A percentile compares a stretch with the other conserved stretches of the same genome.
phyloP scores from a whole-genome alignment of 2,329 filamentous ascomycete genomes.

The Cylindrodendrum hubeiense region DNA sequence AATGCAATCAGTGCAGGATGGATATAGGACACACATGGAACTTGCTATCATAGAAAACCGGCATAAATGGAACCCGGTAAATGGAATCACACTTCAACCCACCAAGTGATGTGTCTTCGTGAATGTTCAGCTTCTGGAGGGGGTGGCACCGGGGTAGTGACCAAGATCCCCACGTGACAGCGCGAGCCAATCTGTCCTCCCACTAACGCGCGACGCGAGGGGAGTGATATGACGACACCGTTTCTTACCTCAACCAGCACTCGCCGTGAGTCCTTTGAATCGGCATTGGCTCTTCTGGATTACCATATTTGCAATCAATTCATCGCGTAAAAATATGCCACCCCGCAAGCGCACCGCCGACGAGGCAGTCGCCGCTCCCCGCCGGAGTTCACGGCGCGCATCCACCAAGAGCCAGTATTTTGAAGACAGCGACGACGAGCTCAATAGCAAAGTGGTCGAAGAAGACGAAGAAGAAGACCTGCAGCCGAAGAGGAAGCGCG shows the following conservation, averaged over 20 bases:
- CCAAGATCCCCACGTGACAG: constrained; percentile 15
- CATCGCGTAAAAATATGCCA: constrained; percentile 49
- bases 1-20: not conserved
- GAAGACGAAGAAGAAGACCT: constrained; percentile 36
- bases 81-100: not conserved
- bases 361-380: constrained; percentile 47
- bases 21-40: not conserved
- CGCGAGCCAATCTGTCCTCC: constrained; percentile 6
- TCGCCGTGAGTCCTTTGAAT: not conserved
- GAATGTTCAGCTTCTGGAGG: not conserved
- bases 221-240: constrained; percentile 5
- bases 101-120: not conserved
- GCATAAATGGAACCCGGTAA: not conserved
- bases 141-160: not conserved
- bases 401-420: constrained; percentile 66
- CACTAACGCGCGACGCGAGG: constrained; percentile 18
- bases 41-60: not conserved
- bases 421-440: constrained; percentile 47
- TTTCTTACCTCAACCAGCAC: not conserved
- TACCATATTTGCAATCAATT: not conserved
- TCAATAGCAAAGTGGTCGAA: constrained; percentile 29
- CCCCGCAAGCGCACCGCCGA: constrained; percentile 53
- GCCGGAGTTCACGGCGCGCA: constrained; percentile 62
- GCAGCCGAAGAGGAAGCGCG: constrained; percentile 46
- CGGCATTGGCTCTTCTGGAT: not conserved